A percentile compares a stretch with the other conserved stretches of the same genome.
Evolutionary conservation across 2,329 filamentous ascomycete genomes (phyloP).

Genomic region (Penicillium sp.): DNA sequence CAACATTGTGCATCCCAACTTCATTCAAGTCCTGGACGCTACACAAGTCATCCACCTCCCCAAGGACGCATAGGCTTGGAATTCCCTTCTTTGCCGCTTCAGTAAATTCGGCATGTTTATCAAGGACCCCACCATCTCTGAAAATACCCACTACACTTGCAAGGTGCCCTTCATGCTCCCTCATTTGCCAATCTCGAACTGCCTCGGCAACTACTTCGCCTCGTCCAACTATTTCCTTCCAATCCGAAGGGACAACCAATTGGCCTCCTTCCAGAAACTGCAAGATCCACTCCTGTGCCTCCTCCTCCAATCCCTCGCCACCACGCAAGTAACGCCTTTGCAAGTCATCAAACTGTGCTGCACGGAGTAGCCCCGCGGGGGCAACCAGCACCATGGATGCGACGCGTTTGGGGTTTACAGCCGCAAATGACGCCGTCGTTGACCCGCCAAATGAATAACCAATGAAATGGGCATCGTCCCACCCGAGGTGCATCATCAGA

Average conservation of each 20-base stretch:
- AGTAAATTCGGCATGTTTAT: constrained; percentile 34
- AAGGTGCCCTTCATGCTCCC: constrained; percentile 44
- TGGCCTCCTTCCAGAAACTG: constrained; percentile 44
- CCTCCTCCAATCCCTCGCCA: constrained; percentile 28
- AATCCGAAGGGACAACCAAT: constrained; percentile 43
- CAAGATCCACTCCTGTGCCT: constrained; percentile 36
- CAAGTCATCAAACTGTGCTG: constrained; percentile 23
- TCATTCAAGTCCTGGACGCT: constrained; percentile 29
- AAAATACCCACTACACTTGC: constrained; percentile 47
- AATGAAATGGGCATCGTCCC: constrained; percentile 45
- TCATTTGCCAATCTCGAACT: constrained; percentile 48
- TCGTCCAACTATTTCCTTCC: constrained; percentile 40
- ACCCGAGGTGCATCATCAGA: constrained; percentile 41
- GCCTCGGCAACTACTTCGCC: constrained; percentile 49
- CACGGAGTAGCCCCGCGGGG: constrained; percentile 44
- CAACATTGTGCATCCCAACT: constrained; percentile 35
- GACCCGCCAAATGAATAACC: constrained; percentile 51
- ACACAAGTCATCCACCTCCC: constrained; percentile 37
- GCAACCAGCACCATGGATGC: constrained; percentile 43
- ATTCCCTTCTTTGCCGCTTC: constrained; percentile 26
- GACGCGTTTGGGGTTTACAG: constrained; percentile 27
- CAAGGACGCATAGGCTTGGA: constrained; percentile 32
- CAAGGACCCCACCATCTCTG: constrained; percentile 45
- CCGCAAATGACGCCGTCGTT: constrained; percentile 39
- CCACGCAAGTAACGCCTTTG: constrained; percentile 21